phyloP scores from a whole-genome alignment of 306 rosid genomes.

The Dalbergia cochinchinensis region DNA sequence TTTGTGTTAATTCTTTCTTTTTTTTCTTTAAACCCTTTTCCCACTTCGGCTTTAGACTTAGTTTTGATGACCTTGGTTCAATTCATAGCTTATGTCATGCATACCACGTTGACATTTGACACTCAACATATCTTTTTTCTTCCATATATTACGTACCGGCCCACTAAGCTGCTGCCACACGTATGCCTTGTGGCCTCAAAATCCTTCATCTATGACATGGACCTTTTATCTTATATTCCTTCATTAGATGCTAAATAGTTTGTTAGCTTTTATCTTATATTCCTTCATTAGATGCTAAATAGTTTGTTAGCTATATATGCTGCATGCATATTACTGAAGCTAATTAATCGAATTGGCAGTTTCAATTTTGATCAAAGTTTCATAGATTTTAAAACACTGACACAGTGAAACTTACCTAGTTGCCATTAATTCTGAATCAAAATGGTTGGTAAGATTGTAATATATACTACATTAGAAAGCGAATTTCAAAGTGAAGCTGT shows the following conservation, averaged over 20 bases:
- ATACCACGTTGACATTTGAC: slow-evolving; percentile 48
- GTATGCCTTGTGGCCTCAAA: slow-evolving; percentile 18
- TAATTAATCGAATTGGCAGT: neutral
- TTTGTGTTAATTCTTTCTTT: neutral
- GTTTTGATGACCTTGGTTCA: slow-evolving; percentile 3
- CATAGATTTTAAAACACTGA: too few relatives aligned
- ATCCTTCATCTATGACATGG: slow-evolving; percentile 4
- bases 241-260: neutral
- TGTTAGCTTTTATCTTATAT: neutral
- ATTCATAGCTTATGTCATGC: slow-evolving; percentile 14
- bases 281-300: neutral
- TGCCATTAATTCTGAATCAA: too few relatives aligned
- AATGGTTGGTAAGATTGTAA: neutral
- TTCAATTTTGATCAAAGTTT: neutral
- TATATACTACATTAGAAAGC: neutral
- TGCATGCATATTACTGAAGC: neutral
- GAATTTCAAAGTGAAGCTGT: neutral
- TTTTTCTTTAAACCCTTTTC: neutral
- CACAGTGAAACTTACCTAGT: too few relatives aligned
- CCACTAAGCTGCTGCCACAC: slow-evolving; percentile 45
- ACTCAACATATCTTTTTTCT: neutral
- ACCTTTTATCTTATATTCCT: slow-evolving; percentile 26
- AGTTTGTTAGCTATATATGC: neutral
- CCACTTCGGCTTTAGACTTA: neutral
- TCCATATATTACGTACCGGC: slow-evolving; percentile 35